Conservation (phyloP, 208 protist species). For the Acanthamoeba pearcei region DNA sequence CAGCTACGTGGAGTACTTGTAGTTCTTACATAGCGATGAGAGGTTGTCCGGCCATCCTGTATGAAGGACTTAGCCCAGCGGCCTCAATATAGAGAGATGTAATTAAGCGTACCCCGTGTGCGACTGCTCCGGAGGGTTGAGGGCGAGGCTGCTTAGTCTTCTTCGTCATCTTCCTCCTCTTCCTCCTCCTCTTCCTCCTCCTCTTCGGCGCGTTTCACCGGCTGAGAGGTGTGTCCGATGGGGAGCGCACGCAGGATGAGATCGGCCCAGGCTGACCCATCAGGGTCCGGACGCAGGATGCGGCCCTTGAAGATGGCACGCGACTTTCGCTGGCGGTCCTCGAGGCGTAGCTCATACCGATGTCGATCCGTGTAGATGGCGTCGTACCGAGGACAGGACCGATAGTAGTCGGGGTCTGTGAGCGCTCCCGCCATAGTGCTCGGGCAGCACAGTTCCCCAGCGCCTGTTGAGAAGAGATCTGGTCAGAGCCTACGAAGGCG, state of each 20-base stretch:
- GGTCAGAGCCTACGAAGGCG: not conserved
- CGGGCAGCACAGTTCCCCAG: not conserved
- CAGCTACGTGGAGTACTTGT: conserved; percentile 51
- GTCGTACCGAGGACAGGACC: not conserved
- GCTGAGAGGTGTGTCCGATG: not conserved
- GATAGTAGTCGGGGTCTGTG: not conserved
- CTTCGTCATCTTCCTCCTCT: not conserved
- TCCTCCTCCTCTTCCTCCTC: not conserved
- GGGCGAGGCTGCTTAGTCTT: not conserved
- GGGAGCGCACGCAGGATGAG: not conserved
- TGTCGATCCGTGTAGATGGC: not conserved
- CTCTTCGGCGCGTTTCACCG: not conserved
- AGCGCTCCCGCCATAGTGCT: not conserved
- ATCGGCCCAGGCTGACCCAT: not conserved
- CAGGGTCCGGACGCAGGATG: not conserved
- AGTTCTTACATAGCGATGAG: not conserved
- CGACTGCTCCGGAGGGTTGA: not conserved
- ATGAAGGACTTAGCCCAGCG: not conserved
- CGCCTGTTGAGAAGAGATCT: not conserved
- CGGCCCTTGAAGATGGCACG: not conserved
- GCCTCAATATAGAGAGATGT: not conserved
- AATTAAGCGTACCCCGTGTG: not conserved
- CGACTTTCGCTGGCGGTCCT: not conserved
- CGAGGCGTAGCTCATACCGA: not conserved
- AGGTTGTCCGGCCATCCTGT: not conserved